Base-by-base conservation (phyloP, 768 basidiomycete species). In the Lyophyllum decastes region DNA sequence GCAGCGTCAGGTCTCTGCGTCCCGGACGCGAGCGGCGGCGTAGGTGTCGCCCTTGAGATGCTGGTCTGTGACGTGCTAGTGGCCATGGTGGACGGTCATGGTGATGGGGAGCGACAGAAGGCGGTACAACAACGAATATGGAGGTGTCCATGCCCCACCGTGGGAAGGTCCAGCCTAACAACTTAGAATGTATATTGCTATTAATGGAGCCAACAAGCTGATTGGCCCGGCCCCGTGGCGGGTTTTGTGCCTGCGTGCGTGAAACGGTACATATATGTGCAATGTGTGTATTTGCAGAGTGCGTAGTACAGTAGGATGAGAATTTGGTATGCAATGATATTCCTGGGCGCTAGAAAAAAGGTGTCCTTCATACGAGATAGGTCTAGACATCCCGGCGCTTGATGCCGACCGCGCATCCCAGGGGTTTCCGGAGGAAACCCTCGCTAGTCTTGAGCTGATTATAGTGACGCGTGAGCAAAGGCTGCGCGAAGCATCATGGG, bases 391-490 rank as follows among this genome's bases (percentile, higher is more conserved):
- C 80, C 55, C 91, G 79, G 46, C 86, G 82, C 70, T 79, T 85
- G 65, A 94, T 81, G 22, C 92, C 90, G 44, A 94, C 86, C 52
- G 69, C 74, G 66, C 92, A 94, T 19, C 72, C 76, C 27, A 90
- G 71, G 0, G 93, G 93, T 76, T 95, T 95, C 63, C 94, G 78
- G 60, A 95, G 75, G 76, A 96, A 95, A 2, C 94, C 94, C 74
- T 96, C 94, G 16, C 84, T 76, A 1, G 88, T 92, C 35, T 83
- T 78, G 53, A 95, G 73, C 87, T 92, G 64, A 33, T n/a, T 22
- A n/a, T 21, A 38, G 21, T 22, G 33, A 45, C 33, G 7, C 5
- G 11, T 55, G 14, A 64, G 54, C 35, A 61, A 59, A 63, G 47
- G 26, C 58, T 46, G 34, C 22, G n/a, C 7, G 51, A 41, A 34